These are phyloP conservation scores for Arthrobotrys sphaeroides DNA, from an alignment of 2,329 filamentous ascomycete species.

Conservation along the genomic window DNA sequence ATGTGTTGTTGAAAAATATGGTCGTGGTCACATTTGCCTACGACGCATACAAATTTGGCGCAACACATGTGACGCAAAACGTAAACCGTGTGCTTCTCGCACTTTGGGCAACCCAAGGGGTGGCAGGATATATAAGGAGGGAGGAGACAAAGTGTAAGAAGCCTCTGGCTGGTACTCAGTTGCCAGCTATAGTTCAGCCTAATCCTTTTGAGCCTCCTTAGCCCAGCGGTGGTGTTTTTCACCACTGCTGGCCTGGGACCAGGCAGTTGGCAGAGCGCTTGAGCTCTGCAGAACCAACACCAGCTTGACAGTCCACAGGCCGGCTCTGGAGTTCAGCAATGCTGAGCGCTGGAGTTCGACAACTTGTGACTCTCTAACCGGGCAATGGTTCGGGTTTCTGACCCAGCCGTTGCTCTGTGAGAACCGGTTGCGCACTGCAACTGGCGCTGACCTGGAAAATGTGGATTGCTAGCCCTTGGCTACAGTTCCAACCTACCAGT, in stretches of 20 bases:
- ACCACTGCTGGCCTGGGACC: background rate
- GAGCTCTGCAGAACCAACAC: background rate
- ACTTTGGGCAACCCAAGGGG: background rate
- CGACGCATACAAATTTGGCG: background rate
- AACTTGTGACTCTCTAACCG: background rate
- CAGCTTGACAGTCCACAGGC: background rate
- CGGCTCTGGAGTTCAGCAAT: background rate
- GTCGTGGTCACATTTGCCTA: slow-evolving; percentile 10
- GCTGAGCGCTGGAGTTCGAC: background rate
- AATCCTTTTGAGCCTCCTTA: background rate
- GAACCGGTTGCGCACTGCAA: background rate
- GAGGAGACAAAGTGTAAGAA: slow-evolving; percentile 20
- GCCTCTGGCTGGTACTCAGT: background rate
- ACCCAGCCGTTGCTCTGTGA: background rate
- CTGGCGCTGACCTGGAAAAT: background rate
- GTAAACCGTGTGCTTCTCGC: background rate
- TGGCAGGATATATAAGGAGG: background rate
- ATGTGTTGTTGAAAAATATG: too few species aligned
- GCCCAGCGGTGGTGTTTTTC: background rate
- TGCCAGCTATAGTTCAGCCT: background rate
- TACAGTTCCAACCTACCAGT: background rate
- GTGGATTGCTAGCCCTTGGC: background rate
- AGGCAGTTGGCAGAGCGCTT: background rate
- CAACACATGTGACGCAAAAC: background rate
- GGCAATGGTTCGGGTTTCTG: background rate